Percentiles rank a stretch among this genome's conserved stretches.
Evolutionary conservation across 78 protist species (phyloP).

Genomic region (Dictyostelium firmibasis): DNA sequence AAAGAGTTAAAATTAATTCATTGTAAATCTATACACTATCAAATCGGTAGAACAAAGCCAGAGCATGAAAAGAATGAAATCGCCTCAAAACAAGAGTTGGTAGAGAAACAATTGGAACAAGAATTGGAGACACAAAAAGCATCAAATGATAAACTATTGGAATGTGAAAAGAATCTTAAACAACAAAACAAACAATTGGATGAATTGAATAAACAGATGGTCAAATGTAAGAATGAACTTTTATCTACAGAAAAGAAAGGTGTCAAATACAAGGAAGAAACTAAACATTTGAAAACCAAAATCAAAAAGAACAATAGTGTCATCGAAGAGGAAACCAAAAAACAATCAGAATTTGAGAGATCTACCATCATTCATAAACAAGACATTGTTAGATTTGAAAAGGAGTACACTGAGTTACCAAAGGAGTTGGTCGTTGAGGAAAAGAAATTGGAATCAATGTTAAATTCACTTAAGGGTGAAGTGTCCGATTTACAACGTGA

Average conservation of each 20-base stretch:
- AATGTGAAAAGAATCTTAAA: conserved; percentile 24
- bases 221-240: conserved; percentile 16
- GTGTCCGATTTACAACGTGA: conserved; percentile 70
- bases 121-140: neutral
- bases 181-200: conserved; percentile 21
- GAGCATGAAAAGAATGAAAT: neutral
- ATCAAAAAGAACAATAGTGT: conserved; percentile 27
- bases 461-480: conserved; percentile 71
- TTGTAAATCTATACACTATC: neutral
- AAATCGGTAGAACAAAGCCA: neutral
- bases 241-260: neutral
- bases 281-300: conserved; percentile 46
- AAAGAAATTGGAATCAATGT: conserved; percentile 65
- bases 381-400: conserved; percentile 20
- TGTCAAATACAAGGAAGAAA: conserved; percentile 48
- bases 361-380: neutral
- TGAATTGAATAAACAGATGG: neutral
- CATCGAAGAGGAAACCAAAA: conserved; percentile 47
- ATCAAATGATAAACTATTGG: conserved; percentile 3
- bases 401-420: conserved; percentile 17
- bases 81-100: neutral
- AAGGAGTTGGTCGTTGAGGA: conserved; percentile 57
- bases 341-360: neutral
- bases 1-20: conserved; percentile 58
- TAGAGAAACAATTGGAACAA: conserved; percentile 24